Evolutionary conservation across 2,329 filamentous ascomycete species (phyloP).

Genomic region (Xylaria multiplex): DNA sequence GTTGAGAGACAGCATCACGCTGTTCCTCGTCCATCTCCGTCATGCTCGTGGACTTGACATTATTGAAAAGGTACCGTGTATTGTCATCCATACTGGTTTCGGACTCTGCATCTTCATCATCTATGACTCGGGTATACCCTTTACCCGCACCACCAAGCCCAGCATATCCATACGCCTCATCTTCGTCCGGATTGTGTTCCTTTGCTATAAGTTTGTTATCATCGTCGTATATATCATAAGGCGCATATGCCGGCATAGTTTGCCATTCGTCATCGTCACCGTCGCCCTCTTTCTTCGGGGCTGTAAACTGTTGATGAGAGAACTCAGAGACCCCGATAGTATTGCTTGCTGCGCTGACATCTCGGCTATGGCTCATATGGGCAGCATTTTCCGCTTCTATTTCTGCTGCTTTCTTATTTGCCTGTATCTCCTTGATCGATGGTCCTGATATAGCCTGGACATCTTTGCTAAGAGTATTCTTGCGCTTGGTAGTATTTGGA

Average conservation of each 20-base stretch:
- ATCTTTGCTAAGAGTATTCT: constrained; percentile 35
- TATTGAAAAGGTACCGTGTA: constrained; percentile 91
- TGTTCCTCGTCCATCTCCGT: constrained; percentile 81
- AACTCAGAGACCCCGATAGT: constrained; percentile 74
- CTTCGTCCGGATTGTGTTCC: constrained; percentile 77
- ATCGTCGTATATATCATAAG: constrained; percentile 96
- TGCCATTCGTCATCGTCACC: constrained; percentile 84
- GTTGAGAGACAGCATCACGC: constrained; percentile 85
- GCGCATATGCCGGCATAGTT: constrained; percentile 91
- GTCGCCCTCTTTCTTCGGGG: constrained; percentile 64
- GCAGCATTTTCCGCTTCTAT: constrained; percentile 41
- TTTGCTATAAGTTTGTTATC: constrained; percentile 86
- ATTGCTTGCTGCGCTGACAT: constrained; percentile 53
- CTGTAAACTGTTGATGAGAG: constrained; percentile 84
- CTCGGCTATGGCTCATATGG: constrained; percentile 50
- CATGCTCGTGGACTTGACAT: constrained; percentile 67
- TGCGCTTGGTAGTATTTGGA: constrained; percentile 35
- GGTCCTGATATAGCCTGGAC: constrained; percentile 48
- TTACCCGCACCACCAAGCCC: constrained; percentile 89
- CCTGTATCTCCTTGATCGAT: constrained; percentile 46
- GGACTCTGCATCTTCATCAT: constrained; percentile 94
- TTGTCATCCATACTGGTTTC: constrained; percentile 97
- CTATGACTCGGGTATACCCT: constrained; percentile 92
- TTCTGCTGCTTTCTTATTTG: constrained; percentile 45
- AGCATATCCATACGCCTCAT: constrained; percentile 73